phyloP scores from a whole-genome alignment of 108 stramenopile genomes.

The Conticribra guillardii region DNA sequence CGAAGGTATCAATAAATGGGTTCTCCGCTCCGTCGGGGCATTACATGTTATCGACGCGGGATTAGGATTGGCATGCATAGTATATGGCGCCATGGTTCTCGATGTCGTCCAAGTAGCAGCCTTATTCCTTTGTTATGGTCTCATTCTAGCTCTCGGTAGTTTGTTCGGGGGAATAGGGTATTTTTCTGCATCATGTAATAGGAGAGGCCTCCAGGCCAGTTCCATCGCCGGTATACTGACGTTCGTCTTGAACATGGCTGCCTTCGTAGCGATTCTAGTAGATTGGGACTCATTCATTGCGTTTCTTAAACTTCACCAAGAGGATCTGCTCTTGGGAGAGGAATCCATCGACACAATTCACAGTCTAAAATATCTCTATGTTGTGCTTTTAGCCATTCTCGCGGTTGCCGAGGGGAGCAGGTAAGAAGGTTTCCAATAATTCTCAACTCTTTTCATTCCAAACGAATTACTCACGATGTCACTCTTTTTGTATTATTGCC shows the following conservation, averaged over 20 bases:
- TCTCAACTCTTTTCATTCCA: neutral
- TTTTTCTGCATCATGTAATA: conserved; percentile 23
- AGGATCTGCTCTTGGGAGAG: conserved; percentile 14
- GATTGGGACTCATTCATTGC: conserved; percentile 25
- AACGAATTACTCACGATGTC: neutral
- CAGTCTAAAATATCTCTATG: conserved; percentile 22
- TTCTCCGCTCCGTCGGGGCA: conserved; percentile 11
- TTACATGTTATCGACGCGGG: conserved; percentile 28
- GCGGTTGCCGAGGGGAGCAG: conserved; percentile 19
- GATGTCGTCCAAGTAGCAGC: conserved; percentile 23
- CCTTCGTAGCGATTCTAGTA: conserved; percentile 19
- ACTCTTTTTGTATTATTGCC: too few species aligned
- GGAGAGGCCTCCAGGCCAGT: conserved; percentile 31
- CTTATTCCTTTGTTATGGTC: conserved; percentile 17
- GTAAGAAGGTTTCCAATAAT: conserved; percentile 12
- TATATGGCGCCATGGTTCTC: conserved; percentile 30
- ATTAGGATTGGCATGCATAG: conserved; percentile 26
- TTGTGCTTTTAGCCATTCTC: conserved; percentile 22
- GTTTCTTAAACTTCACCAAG: conserved; percentile 33
- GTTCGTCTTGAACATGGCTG: conserved; percentile 22
- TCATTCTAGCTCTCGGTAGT: conserved; percentile 27
- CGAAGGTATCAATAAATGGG: neutral
- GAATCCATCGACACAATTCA: conserved; percentile 14
- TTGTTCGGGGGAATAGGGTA: conserved; percentile 37
- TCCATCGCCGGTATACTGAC: conserved; percentile 15